Conservation (phyloP, 768 basidiomycete species). For the Lactifluus pinguis region DNA sequence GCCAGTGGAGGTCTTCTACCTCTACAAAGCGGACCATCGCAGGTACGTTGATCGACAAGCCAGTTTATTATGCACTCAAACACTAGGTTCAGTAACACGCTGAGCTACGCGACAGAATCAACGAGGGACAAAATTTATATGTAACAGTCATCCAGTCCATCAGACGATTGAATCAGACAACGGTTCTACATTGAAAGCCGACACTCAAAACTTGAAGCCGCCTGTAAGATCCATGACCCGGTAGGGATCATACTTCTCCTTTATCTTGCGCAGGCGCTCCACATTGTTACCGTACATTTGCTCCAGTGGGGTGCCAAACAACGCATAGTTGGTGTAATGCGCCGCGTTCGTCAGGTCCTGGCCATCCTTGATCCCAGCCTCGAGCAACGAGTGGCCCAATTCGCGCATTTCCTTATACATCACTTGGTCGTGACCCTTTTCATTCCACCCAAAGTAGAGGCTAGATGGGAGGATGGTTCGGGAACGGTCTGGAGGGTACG, state of each 20-base stretch:
- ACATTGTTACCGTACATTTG: not conserved
- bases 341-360: not conserved
- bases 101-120: no score
- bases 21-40: no score
- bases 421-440: conserved; percentile 28
- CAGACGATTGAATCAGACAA: not conserved
- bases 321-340: not conserved
- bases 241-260: not conserved
- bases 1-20: no score
- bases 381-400: not conserved
- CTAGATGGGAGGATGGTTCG: not conserved
- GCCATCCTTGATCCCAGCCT: not conserved
- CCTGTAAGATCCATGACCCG: not conserved
- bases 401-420: not conserved
- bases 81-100: no score
- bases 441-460: conserved; percentile 35
- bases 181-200: not conserved
- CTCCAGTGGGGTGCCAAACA: not conserved
- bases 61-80: no score
- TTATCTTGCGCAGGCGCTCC: not conserved
- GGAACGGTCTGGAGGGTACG: conserved; percentile 18
- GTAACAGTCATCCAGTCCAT: no score
- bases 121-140: no score
- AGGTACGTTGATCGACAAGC: no score
- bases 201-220: not conserved